These are phyloP conservation scores for Puya raimondii DNA, from an alignment of 176 grass and related monocot species.

Conservation along the genomic window DNA sequence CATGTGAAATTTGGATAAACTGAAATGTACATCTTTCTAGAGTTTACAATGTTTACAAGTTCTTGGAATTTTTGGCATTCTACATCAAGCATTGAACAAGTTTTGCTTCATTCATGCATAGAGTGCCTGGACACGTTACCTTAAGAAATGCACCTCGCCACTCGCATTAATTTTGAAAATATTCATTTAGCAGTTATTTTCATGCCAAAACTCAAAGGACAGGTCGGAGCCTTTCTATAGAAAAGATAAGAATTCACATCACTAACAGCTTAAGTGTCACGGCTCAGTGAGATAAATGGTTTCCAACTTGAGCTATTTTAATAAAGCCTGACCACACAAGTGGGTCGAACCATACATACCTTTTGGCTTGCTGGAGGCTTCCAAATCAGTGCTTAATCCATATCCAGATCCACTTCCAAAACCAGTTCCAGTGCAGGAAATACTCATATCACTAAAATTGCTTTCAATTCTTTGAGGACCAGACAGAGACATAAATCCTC, in stretches of 20 bases:
- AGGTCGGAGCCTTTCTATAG: not conserved
- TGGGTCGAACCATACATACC: conserved; percentile 8
- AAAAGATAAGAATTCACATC: not conserved
- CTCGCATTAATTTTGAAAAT: not conserved
- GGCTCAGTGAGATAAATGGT: too few species aligned
- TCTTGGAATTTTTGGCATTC: too few species aligned
- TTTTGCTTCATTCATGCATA: too few species aligned
- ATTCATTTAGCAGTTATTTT: not conserved
- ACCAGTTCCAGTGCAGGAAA: conserved; percentile 45
- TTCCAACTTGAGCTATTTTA: not conserved
- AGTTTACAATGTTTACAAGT: too few species aligned
- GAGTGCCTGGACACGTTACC: not conserved
- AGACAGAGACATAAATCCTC: conserved; percentile 64
- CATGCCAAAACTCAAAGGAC: not conserved
- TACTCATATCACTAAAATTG: conserved; percentile 52
- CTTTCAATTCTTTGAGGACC: conserved; percentile 56
- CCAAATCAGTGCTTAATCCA: conserved; percentile 46
- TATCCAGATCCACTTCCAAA: conserved; percentile 64
- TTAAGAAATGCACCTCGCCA: not conserved
- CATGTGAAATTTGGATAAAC: too few species aligned
- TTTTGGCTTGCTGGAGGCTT: conserved; percentile 61
- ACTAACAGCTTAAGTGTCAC: too few species aligned
- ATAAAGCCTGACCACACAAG: too few species aligned
- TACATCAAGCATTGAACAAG: too few species aligned
- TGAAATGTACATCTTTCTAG: too few species aligned